Base-by-base conservation (phyloP, 257 asterid genomes). In the Solanum ossicruentum region DNA sequence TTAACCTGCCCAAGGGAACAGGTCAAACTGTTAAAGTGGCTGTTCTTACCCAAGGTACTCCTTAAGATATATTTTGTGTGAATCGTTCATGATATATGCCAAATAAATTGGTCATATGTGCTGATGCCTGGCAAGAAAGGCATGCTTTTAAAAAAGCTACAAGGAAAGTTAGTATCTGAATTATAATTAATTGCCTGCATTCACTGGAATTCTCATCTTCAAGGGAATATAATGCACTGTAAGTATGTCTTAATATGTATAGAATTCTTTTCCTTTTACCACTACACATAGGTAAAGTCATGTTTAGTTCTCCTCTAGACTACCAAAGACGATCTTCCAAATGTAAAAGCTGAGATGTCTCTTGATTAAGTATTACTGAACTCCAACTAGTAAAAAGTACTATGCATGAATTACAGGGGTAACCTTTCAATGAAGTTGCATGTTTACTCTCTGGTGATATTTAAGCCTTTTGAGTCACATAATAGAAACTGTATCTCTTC, bases 1-100 rank as follows among this genome's bases (percentile, higher is more conserved):
- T 96, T 78, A 96, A 96, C 92, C 90, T 96, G 90, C 99, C 99
- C 56, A 96, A 92, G 88, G 99, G 99, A 82, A 96, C 99, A 86
- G 99, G 99, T 71, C 99, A 96, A 87, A 87, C 94, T 11, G 90
- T 96, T 86, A 93, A 91, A 91, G 93, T 96, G 90, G 98, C 98
- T 41, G 99, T 96, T 57, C 97, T 96, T 86, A 96, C 99, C 17
- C 99, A 96, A 95, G 99, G 98, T 95, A 89, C 84, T 55, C 80
- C 85, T 32, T 84, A 69, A 45, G 11, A 61, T 47, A 51, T 77
- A 26, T 77, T 23, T 23, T 23, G 61, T 77, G 61, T 77, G 47
- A 26, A 77, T 77, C 6, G 11, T 23, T 77, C 47, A 8, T 77
- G 63, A 51, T 9, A 51, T 16, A 51, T 49, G 82, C 26, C 63